Conservation (phyloP, 2,329 filamentous ascomycete species). For the Pseudohalonectria lignicola region DNA sequence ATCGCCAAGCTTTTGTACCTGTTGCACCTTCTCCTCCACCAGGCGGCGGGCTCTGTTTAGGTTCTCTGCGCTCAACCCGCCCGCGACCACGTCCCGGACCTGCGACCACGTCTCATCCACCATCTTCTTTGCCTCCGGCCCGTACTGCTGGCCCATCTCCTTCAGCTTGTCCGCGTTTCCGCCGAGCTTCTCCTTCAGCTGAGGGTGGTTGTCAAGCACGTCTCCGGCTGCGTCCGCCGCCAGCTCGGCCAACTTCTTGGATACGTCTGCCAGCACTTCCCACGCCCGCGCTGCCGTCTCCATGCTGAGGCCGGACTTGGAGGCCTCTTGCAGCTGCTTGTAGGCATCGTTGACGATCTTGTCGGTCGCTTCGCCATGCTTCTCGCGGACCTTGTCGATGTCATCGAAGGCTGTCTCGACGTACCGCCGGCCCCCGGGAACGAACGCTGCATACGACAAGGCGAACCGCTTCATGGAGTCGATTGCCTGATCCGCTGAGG, state of each 20-base stretch:
- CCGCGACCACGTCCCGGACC: constrained; percentile 50
- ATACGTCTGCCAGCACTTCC: constrained; percentile 50
- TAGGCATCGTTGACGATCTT: constrained; percentile 58
- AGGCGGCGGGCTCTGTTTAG: constrained; percentile 47
- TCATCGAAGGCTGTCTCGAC: constrained; percentile 62
- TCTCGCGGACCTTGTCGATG: constrained; percentile 54
- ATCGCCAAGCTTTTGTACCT: constrained; percentile 57
- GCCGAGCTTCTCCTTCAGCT: constrained; percentile 62
- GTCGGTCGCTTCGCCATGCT: constrained; percentile 61
- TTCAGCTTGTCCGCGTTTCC: constrained; percentile 58
- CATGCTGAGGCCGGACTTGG: constrained; percentile 48
- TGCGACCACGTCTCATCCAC: constrained; percentile 61
- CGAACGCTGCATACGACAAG: constrained; percentile 58
- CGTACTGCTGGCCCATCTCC: constrained; percentile 56
- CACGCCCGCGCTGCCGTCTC: constrained; percentile 51
- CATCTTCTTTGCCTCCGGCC: constrained; percentile 67
- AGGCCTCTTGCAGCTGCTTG: constrained; percentile 50
- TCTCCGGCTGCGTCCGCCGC: constrained; percentile 52
- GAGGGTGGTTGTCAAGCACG: constrained; percentile 62
- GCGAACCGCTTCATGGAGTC: constrained; percentile 25
- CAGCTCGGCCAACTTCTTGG: constrained; percentile 47
- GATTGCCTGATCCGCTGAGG: constrained; percentile 53
- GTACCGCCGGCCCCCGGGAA: constrained; percentile 59
- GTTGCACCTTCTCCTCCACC: constrained; percentile 58
- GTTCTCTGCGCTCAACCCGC: constrained; percentile 43